Evolutionary conservation across 768 basidiomycete genomes (phyloP), one percentile per base, ranked within the genome.

Genomic region (Boletus rubescentipes): DNA sequence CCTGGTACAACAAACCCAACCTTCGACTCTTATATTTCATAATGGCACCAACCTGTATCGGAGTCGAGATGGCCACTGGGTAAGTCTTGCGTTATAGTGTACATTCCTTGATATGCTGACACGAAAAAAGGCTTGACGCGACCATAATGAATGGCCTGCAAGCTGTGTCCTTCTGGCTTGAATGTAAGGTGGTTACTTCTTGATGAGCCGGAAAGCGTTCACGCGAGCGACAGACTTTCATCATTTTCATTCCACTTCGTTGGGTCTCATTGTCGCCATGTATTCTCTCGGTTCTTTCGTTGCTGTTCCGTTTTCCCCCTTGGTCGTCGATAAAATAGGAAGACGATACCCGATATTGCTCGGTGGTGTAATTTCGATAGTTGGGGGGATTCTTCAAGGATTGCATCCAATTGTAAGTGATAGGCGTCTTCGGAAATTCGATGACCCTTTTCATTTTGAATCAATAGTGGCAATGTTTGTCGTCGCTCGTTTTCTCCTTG

Each of bases 141-240:
- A 81, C 81, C 5, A 83, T 83, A 82, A 75, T 84, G 66, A 85
- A 83, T 58, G 82, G 81, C 39, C 62, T 85, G 32, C 83, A 85
- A 64, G 79, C 81, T 0, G 83, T 85, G 16, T 67, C 75, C 30
- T 77, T 79, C 0, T 85, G 81, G 80, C 75, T 79, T 59, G 67
- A 65, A 3, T 83, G 83, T 84, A 46, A 54, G 77, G 55, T 7
- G 2, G 5, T 21, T 18, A 18, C 16, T 11, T 15, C 2, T n/a
- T 32, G 11, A 38, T n/a, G 21, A 26, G 26, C 54, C 37, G 2
- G 39, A 32, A 16, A 3, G 4, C 11, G 12, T 34, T 51, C 14
- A 49, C 37, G 26, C 5, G n/a, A 12, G 36, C 2, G 38, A 2
- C 43, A 85, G 82, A 79, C 67, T 85, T 78, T 62, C 61, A 80